Percentiles rank a stretch among this genome's conserved stretches.
Evolutionary conservation across 495 filamentous ascomycete genomes (phyloP).

Genomic region (Penicillium canescens): DNA sequence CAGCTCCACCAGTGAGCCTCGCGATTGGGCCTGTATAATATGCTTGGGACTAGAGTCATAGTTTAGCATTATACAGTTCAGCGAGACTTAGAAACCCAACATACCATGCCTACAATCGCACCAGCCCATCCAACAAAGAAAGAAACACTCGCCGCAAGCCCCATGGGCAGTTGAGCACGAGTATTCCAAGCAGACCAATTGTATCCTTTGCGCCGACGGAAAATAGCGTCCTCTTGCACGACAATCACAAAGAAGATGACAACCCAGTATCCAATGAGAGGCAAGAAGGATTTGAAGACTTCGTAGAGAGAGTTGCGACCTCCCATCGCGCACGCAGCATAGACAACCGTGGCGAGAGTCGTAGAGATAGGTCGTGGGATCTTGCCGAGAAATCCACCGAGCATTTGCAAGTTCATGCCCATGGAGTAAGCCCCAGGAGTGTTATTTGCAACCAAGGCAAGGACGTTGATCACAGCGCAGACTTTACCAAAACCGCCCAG

Average conservation of each 20-base stretch:
- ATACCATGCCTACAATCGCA: constrained; percentile 51
- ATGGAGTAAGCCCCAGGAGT: constrained; percentile 72
- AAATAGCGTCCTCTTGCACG: constrained; percentile 45
- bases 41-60: constrained; percentile 37
- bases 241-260: constrained; percentile 47
- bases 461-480: constrained; percentile 65
- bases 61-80: neutral
- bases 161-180: constrained; percentile 40
- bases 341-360: constrained; percentile 39
- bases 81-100: neutral
- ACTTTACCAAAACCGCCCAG: constrained; percentile 70
- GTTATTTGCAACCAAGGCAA: constrained; percentile 70
- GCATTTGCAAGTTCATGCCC: constrained; percentile 71
- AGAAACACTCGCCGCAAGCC: constrained; percentile 44
- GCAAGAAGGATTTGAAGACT: constrained; percentile 50
- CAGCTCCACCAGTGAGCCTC: constrained; percentile 32
- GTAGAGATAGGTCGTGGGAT: constrained; percentile 72
- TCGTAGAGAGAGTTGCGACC: constrained; percentile 47
- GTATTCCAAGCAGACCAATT: constrained; percentile 51
- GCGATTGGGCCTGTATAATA: constrained; percentile 52
- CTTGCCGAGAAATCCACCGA: constrained; percentile 59
- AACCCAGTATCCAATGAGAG: constrained; percentile 53
- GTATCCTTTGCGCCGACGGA: constrained; percentile 36
- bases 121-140: constrained; percentile 53
- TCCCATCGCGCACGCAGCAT: constrained; percentile 49